Conservation (phyloP, 306 rosid genomes). For the Crotalaria pallida region DNA sequence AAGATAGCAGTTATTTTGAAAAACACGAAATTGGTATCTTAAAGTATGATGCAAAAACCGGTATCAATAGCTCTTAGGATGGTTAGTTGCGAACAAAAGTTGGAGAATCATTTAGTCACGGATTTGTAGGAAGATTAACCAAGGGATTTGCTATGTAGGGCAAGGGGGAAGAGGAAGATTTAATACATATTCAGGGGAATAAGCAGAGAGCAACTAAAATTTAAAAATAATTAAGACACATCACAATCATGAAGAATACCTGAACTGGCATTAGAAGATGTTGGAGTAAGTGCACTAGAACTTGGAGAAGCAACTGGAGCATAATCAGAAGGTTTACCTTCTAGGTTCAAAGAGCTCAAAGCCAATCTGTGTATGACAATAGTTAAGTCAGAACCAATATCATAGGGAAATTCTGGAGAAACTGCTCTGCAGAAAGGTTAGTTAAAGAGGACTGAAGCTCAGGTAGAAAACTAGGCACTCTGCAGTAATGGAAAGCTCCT, state of each 20-base stretch:
- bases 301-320: slow-evolving; percentile 61
- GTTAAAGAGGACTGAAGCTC: slow-evolving; percentile 1
- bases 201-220: slow-evolving; percentile 6
- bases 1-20: too few relatives aligned
- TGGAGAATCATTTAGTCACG: too few relatives aligned
- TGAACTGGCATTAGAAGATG: slow-evolving; percentile 58
- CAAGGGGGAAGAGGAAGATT: not conserved
- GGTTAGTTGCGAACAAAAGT: too few relatives aligned
- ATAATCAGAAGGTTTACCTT: slow-evolving; percentile 89
- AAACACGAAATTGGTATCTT: too few relatives aligned
- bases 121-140: not conserved
- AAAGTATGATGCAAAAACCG: too few relatives aligned
- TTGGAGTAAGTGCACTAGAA: slow-evolving; percentile 40
- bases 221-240: not conserved
- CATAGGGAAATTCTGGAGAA: not conserved
- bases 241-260: slow-evolving; percentile 40
- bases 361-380: slow-evolving; percentile 73
- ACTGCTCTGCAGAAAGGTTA: slow-evolving; percentile 9
- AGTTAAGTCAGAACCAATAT: slow-evolving; percentile 11
- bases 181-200: slow-evolving; percentile 5
- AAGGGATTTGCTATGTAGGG: not conserved
- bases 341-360: slow-evolving; percentile 95
- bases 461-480: slow-evolving; percentile 6
- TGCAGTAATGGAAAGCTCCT: not conserved
- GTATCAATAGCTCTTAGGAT: too few relatives aligned